Base-by-base conservation (phyloP, 768 basidiomycete species). In the Phylloporus sp. region DNA sequence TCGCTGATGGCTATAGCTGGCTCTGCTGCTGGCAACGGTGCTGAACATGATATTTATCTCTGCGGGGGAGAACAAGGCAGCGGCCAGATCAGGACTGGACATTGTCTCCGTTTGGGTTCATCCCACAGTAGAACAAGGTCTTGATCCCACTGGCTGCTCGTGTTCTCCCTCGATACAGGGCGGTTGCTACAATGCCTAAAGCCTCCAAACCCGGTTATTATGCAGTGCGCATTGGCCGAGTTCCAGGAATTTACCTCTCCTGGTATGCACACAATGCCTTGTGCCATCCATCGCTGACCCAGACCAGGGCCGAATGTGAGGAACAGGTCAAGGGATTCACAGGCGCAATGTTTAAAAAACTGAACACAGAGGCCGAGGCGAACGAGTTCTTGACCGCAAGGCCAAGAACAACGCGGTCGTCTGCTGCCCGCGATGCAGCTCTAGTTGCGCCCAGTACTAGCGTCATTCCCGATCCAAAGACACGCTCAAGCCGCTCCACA, bases 321-420 rank as follows among this genome's bases (percentile, higher is more conserved):
- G 66, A 65, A 0, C 89, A 92, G 64, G 76, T 85, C 34, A 80
- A 84, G 50, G 83, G 84, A 28, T 91, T 79, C 62, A 32, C 72
- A 0, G 78, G 77, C 13, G 80, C 90, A 1, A 69, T 63, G 24
- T 85, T 77, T 72, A 85, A 91, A 66, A 91, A 87, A 59, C 85
- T 95, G 62, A 46, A 55, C 6, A 80, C 72, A 8, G 63, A 69
- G 24, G 65, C 68, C 1, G 81, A 84, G 29, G 94, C 94, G 0
- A 68, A 79, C 50, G 72, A 64, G 1, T 95, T 81, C 69, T 69
- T 80, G 16, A 39, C 50, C 47, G 68, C 64, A 20, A 74, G 72
- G 49, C 72, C 47, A 2, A 52, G 44, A 23, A n/a, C 46, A 8
- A 53, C 35, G 26, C 58, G 31, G 34, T 45, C 52, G 1, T 54